Conservation (phyloP, 768 basidiomycete species). For the Tricholomella constricta region DNA sequence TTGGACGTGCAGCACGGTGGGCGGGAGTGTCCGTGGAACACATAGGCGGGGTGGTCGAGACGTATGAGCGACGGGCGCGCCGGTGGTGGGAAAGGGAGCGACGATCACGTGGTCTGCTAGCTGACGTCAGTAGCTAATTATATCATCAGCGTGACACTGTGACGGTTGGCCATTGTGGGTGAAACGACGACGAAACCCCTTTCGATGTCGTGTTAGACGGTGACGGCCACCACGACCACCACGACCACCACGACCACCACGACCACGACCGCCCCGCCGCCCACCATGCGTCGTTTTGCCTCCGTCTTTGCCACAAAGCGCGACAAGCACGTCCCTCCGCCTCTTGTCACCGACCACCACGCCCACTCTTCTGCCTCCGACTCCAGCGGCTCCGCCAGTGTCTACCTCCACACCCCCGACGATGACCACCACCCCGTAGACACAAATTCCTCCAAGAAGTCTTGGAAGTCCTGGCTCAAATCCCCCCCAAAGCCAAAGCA, state of each 20-base stretch:
- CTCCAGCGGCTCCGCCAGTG: slow-evolving; percentile 60
- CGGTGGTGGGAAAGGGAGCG: slow-evolving; percentile 46
- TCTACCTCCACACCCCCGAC: slow-evolving; percentile 60
- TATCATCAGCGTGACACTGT: slow-evolving; percentile 18
- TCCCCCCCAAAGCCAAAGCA: slow-evolving; percentile 18
- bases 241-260: no score
- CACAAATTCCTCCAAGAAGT: slow-evolving; percentile 40
- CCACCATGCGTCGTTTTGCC: slow-evolving; percentile 69
- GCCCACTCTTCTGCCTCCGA: slow-evolving; percentile 61
- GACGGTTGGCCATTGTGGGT: slow-evolving; percentile 4
- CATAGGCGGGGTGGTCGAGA: slow-evolving; percentile 58
- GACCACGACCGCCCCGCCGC: no score
- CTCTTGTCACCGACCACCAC: slow-evolving; percentile 33
- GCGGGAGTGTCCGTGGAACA: slow-evolving; percentile 55
- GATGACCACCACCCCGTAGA: slow-evolving; percentile 44
- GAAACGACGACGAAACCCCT: slow-evolving; percentile 9
- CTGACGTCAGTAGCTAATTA: slow-evolving; percentile 14
- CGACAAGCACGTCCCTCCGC: slow-evolving; percentile 38
- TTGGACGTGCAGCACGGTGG: slow-evolving; percentile 54
- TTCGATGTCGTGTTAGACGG: slow-evolving; percentile 13
- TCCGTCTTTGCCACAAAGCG: slow-evolving; percentile 54
- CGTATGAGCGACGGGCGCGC: slow-evolving; percentile 63
- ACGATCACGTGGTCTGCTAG: slow-evolving; percentile 17
- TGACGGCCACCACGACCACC: slow-evolving; percentile 2
- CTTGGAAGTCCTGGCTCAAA: slow-evolving; percentile 59